These are phyloP conservation scores for Teunomyces panamensis DNA, from an alignment of 805 yeast genomes.

Conservation along the genomic window DNA sequence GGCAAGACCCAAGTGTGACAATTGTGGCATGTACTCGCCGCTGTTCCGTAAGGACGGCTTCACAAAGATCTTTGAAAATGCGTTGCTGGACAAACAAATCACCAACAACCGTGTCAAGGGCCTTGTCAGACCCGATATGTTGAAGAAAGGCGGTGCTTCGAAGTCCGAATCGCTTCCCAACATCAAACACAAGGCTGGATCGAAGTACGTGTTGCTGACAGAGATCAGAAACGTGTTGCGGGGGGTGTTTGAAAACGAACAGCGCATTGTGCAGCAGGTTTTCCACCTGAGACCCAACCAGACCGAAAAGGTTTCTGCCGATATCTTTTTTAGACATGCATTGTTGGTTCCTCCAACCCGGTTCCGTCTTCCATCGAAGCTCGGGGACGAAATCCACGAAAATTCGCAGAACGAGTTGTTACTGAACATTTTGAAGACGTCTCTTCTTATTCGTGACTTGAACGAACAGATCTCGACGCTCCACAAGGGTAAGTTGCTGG, in stretches of 20 bases:
- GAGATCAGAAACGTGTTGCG: conserved; percentile 81
- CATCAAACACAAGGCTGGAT: conserved; percentile 63
- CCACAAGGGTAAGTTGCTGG: conserved; percentile 45
- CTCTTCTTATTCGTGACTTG: conserved; percentile 80
- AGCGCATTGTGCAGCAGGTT: conserved; percentile 59
- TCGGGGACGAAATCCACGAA: conserved; percentile 96
- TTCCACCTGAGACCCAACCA: conserved; percentile 80
- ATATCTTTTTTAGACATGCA: conserved; percentile 85
- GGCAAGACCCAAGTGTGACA: conserved; percentile 85
- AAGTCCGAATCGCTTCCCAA: conserved; percentile 35
- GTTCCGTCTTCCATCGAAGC: conserved; percentile 92
- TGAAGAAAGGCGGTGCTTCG: conserved; percentile 33
- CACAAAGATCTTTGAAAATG: conserved; percentile 85
- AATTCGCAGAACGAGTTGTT: conserved; percentile 88
- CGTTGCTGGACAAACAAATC: conserved; percentile 77
- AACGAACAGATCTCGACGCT: conserved; percentile 76
- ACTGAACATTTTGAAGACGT: conserved; percentile 74
- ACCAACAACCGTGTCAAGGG: conserved; percentile 84
- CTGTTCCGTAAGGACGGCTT: conserved; percentile 92
- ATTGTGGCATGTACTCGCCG: conserved; percentile 95
- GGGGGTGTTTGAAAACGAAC: conserved; percentile 73
- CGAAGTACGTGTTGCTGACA: conserved; percentile 82
- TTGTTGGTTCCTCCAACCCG: conserved; percentile 95
- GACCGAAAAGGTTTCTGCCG: conserved; percentile 53
- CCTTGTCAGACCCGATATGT: conserved; percentile 65